Conservation (phyloP, 169 alveolate genomes). For the Theileria sp. region DNA sequence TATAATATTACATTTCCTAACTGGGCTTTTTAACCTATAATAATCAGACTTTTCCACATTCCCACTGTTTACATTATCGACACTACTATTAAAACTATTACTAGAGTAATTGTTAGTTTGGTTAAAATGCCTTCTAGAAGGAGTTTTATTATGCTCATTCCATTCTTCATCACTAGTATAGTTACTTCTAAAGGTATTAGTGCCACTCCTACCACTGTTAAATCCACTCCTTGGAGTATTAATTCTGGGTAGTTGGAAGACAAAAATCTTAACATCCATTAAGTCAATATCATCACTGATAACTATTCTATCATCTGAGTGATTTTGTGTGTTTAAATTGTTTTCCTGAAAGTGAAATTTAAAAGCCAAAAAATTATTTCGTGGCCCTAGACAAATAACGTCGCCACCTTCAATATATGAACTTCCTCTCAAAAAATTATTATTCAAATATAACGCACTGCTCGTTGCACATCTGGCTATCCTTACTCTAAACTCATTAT, state of each 20-base stretch:
- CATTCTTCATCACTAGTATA: background rate
- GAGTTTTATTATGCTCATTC: background rate
- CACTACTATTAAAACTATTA: background rate
- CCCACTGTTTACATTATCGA: background rate
- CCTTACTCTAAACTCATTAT: constrained; percentile 19
- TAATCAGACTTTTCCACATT: background rate
- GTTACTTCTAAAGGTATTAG: background rate
- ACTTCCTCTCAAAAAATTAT: background rate
- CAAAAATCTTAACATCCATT: constrained; percentile 12
- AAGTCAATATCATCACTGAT: background rate
- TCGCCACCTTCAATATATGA: constrained; percentile 25
- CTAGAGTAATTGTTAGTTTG: background rate
- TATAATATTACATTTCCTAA: background rate
- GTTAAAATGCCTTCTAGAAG: background rate
- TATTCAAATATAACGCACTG: constrained; percentile 33
- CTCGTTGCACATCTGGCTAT: constrained; percentile 6
- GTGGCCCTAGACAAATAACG: constrained; percentile 28
- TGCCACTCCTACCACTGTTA: background rate
- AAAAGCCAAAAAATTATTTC: constrained; percentile 6
- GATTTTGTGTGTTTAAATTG: background rate
- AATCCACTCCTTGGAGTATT: background rate
- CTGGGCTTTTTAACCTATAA: constrained; percentile 12
- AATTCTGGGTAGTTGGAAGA: background rate
- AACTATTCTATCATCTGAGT: constrained; percentile 7
- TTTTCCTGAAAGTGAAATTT: constrained; percentile 21